Evolutionary conservation across 352 stramenopile genomes (phyloP), one percentile per base, ranked within the genome.

Genomic region (Phytophthora nicotianae): DNA sequence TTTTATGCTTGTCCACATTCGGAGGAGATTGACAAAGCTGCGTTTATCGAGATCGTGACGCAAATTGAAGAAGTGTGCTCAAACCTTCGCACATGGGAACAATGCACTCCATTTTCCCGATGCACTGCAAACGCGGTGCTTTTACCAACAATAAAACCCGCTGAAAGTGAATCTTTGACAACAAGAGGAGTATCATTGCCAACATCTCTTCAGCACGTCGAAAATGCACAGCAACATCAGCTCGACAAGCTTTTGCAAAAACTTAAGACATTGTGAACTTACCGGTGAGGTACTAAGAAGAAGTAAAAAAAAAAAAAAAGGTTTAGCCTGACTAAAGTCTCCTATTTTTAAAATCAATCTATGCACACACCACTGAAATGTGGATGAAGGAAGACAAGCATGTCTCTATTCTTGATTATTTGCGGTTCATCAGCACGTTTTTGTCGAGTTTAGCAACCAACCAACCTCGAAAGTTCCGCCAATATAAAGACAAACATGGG

Each of bases 1-100:
- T 84, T 68, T 20, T 65, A 81, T 17, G 41, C 75, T 3, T 17
- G 11, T 23, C 1, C 24, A 38, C 27, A 13, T 16, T 26, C 16
- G 35, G 27, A 72, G 4, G 72, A 84, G 42, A 86, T 89, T 27
- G 59, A 77, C 19, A 69, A 65, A 49, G 45, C 50, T 16, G 65
- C 59, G 6, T 91, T 89, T 43, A 40, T 88, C n/a, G 77, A 88
- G 50, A 82, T 91, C 21, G 70, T 81, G 19, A 91, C 79, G 0
- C 55, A 80, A 43, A 77, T 89, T 20, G 74, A 84, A 47, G 81
- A 91, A 55, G 70, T 91, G 16, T 69, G 68, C 3, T 17, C 26
- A 8, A 62, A 66, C 0, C 74, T 82, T 21, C 53, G 87, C 5
- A 47, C 54, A n/a, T 89, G 77, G 82, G 17, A 63, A 24, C 77